A percentile compares a stretch with the other conserved stretches of the same genome.
Evolutionary conservation across 2,329 filamentous ascomycete genomes (phyloP).

Genomic region (Verticillium alfalfae): DNA sequence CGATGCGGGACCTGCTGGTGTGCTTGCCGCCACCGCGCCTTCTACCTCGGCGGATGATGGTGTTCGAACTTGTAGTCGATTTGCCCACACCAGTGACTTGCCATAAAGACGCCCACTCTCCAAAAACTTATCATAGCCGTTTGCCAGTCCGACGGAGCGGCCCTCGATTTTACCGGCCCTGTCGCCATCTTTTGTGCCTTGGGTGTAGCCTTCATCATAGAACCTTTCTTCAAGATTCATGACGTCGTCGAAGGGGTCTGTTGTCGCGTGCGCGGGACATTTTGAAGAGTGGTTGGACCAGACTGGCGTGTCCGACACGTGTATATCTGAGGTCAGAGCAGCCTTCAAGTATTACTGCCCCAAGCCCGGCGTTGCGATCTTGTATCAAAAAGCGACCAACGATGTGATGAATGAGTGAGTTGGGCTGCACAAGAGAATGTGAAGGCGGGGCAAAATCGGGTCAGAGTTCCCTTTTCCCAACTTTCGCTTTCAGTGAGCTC

Average conservation of each 20-base stretch:
- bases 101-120: conserved; percentile 76
- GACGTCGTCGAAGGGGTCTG: conserved; percentile 51
- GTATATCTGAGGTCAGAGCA: too few relatives aligned
- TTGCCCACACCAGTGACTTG: conserved; percentile 77
- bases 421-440: not conserved
- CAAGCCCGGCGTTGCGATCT: not conserved
- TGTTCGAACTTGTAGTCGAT: conserved; percentile 43
- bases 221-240: conserved; percentile 62
- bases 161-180: conserved; percentile 81
- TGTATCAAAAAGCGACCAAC: not conserved
- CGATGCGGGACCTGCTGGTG: not conserved
- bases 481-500: not conserved
- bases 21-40: not conserved
- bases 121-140: conserved; percentile 88
- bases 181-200: conserved; percentile 71
- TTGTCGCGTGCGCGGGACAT: conserved; percentile 16
- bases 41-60: conserved; percentile 2
- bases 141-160: conserved; percentile 82
- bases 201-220: conserved; percentile 75
- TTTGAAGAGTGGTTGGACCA: not conserved
- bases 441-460: not conserved
- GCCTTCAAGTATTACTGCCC: too few relatives aligned
- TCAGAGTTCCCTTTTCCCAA: not conserved
- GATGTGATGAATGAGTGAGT: not conserved
- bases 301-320: too few relatives aligned